Percentiles rank a stretch among this genome's conserved stretches.
These are phyloP conservation scores for Kalmusia sp. DNA, from an alignment of 2,329 filamentous ascomycete species.

Conservation along the genomic window DNA sequence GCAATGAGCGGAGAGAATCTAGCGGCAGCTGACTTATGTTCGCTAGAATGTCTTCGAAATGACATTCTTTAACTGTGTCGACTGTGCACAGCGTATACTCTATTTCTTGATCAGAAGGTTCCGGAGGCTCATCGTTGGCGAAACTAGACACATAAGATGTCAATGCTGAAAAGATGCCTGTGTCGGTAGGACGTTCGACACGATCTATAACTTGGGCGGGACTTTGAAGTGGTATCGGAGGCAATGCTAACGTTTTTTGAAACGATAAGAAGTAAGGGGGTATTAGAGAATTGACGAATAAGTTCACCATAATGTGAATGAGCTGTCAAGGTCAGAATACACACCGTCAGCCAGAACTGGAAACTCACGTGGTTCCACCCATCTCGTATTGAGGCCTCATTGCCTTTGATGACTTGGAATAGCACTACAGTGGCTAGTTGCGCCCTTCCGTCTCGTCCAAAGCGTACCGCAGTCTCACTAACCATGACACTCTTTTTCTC, in stretches of 20 bases:
- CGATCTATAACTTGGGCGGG: constrained; percentile 94
- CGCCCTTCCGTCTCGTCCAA: constrained; percentile 90
- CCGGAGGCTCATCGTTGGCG: constrained; percentile 94
- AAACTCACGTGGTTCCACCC: constrained; percentile 79
- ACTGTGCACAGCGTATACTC: constrained; percentile 95
- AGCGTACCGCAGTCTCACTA: constrained; percentile 94
- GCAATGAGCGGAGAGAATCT: constrained; percentile 65
- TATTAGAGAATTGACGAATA: constrained; percentile 94
- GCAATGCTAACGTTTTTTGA: constrained; percentile 72
- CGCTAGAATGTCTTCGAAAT: constrained; percentile 79
- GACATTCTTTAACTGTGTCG: constrained; percentile 91
- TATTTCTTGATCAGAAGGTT: constrained; percentile 95
- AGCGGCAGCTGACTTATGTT: constrained; percentile 77
- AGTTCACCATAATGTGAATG: constrained; percentile 89
- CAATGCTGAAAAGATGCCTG: constrained; percentile 90
- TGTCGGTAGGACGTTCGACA: constrained; percentile 77
- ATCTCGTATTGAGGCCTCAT: constrained; percentile 76
- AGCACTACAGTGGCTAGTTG: constrained; percentile 94
- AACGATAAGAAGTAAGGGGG: constrained; percentile 76
- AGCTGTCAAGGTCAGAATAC: constrained; percentile 64
- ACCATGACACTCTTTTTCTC: constrained; percentile 97
- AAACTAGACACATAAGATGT: constrained; percentile 99
- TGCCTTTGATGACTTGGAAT: constrained; percentile 88
- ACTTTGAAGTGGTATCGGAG: constrained; percentile 85
- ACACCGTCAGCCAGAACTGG: not conserved